A percentile compares a stretch with the other conserved stretches of the same genome.
Evolutionary conservation across 371 early-diverging fungal species (phyloP).

Genomic region (Mortierella polycephala): DNA sequence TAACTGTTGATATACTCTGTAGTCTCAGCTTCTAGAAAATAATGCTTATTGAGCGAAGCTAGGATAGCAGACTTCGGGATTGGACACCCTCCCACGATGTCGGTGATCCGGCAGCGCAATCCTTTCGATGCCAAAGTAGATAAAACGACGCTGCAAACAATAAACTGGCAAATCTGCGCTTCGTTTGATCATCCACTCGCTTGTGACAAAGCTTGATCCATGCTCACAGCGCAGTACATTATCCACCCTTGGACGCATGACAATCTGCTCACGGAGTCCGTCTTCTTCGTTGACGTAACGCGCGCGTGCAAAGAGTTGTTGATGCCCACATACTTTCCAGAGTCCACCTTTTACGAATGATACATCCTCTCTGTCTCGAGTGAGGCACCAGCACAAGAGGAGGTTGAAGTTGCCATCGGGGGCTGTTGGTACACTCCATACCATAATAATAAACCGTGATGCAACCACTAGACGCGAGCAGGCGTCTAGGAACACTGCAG

Average conservation of each 20-base stretch:
- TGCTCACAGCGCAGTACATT: not conserved
- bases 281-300: not conserved
- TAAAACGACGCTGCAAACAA: not conserved
- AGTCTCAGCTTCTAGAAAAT: not conserved
- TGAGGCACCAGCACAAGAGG: not conserved
- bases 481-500: not conserved
- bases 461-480: not conserved
- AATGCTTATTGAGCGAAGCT: not conserved
- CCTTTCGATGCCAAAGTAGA: not conserved
- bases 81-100: not conserved
- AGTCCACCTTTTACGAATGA: not conserved
- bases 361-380: not conserved
- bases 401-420: not conserved
- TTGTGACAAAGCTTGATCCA: not conserved
- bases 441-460: not conserved
- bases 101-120: not conserved
- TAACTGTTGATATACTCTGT: not conserved
- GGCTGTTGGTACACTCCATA: not conserved
- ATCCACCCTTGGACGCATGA: not conserved
- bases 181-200: not conserved
- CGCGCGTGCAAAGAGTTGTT: no score
- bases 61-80: not conserved
- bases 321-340: not conserved
- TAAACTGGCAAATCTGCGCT: not conserved
- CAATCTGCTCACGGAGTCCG: no score